Evolutionary conservation across 2,329 filamentous ascomycete species (phyloP), one percentile per base, ranked within the genome.

Genomic region (Xylariaceae sp.): DNA sequence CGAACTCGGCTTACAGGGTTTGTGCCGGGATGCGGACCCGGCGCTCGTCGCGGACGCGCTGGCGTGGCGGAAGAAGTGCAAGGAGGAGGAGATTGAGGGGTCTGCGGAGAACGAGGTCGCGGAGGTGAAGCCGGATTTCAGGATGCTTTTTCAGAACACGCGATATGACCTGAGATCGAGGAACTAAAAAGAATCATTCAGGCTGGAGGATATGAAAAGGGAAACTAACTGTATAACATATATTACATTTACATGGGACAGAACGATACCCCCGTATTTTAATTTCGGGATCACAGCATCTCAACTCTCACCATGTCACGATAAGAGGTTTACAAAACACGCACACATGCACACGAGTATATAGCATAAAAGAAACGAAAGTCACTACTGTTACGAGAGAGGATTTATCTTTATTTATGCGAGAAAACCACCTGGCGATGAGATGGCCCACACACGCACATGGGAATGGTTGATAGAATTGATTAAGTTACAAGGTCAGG

Each of bases 21-120:
- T 97, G 60, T 99, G 94, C 75, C 85, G 81, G 71, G 83, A 84
- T 9, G 88, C 89, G 34, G 83, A 91, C 62, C 77, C 80, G 70
- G 84, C 80, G 55, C 86, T 88, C 75, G 82, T 87, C 4, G 23
- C 23, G 4, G 23, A 30, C 23, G 23, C 23, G 23, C 71, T 74
- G 6, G 79, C 82, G 60, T 83, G 82, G 23, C 80, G 79, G 64
- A 86, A 71, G 56, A 13, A 41, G 37, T 9, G 37, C 7, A 41
- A 61, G 39, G 59, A 59, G 4, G 57, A 64, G 39, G 58, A 53
- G 35, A 56, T 47, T 10, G n/a, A 58, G 30, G 47, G 53, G 47
- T 37, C 41, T 34, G 51, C 50, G 51, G 51, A 48, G 17, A 60
- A 61, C 1, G 56, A 65, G 18, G 64, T 57, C 1, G 56, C 57